Conservation (phyloP, 768 basidiomycete species). For the Pseudohyphozyma bogoriensis region DNA sequence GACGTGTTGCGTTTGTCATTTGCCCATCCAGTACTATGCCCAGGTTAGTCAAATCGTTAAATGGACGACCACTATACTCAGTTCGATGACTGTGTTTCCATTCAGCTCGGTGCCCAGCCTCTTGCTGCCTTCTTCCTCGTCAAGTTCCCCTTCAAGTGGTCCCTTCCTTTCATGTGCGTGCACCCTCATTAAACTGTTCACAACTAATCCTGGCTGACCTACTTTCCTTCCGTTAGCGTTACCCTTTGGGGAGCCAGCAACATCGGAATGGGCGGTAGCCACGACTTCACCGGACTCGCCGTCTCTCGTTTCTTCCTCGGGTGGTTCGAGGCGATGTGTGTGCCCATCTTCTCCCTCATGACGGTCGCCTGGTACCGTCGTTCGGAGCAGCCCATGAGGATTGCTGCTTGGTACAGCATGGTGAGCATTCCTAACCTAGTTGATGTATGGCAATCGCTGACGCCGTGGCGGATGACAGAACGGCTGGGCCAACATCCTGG, state of each 20-base stretch:
- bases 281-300: constrained; percentile 31
- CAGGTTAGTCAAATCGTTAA: neutral
- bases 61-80: neutral
- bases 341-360: constrained; percentile 40
- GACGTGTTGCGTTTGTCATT: too few relatives aligned
- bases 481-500: constrained; percentile 16
- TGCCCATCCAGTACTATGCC: too few relatives aligned
- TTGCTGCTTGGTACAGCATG: constrained; percentile 28
- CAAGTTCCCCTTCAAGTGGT: constrained; percentile 5
- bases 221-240: constrained; percentile 25
- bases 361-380: constrained; percentile 33
- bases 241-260: too few relatives aligned
- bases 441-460: too few relatives aligned
- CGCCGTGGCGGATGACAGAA: too few relatives aligned
- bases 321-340: constrained; percentile 36
- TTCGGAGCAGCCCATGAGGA: constrained; percentile 30
- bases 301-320: constrained; percentile 39
- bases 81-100: too few relatives aligned
- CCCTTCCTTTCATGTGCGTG: constrained; percentile 24
- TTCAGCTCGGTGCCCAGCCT: constrained; percentile 10
- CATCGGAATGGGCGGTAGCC: constrained; percentile 33
- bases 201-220: too few relatives aligned
- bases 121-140: constrained; percentile 24
- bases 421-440: too few relatives aligned
- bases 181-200: too few relatives aligned